Base-by-base conservation (phyloP, 306 rosid species). In the Fragaria vesca region DNA sequence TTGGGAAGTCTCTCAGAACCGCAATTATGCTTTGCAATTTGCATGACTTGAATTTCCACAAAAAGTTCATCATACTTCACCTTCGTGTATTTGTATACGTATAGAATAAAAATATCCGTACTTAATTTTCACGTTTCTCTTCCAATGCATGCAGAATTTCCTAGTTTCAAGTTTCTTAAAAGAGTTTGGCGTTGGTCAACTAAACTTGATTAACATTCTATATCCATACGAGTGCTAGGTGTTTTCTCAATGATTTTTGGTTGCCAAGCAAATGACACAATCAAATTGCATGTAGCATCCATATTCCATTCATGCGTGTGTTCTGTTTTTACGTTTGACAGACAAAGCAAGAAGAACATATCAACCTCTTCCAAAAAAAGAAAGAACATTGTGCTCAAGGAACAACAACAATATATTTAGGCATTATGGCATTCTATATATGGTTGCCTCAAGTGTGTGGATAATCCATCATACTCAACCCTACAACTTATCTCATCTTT, bases 401-500 rank as follows among this genome's bases (percentile, higher is more conserved):
- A 76, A 75, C 30, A 24, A 48, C 24, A 65, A 54, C 38, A 28
- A 26, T 68, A 75, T 47, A 57, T 73, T 54, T 47, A 66, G 83
- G 75, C 79, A 55, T 73, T 18, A 48, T 20, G 71, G 28, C 52
- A 66, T 40, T 79, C 54, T 66, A 61, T 66, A 66, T 28, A 48
- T 40, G 42, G 21, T 61, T 46, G 86, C 80, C 81, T 71, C 69
- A n/a, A 30, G 75, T 30, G 45, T 26, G 58, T 8, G 38, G 71
- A 77, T 42, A 60, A 52, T 45, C 69, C 21, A 32, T 63, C 69
- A 50, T 70, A 69, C 72, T 86, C 78, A 72, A 62, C 70, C 79
- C 77, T 63, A 73, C 76, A 65, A 72, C 69, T 54, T 36, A 67
- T 75, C 84, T 63, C 71, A 74, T 63, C 60, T 72, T 74, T 51